A percentile compares a stretch with the other conserved stretches of the same genome.
phyloP scores from a whole-genome alignment of 1,284 basidiomycete genomes.

The Vanrija humicola region DNA sequence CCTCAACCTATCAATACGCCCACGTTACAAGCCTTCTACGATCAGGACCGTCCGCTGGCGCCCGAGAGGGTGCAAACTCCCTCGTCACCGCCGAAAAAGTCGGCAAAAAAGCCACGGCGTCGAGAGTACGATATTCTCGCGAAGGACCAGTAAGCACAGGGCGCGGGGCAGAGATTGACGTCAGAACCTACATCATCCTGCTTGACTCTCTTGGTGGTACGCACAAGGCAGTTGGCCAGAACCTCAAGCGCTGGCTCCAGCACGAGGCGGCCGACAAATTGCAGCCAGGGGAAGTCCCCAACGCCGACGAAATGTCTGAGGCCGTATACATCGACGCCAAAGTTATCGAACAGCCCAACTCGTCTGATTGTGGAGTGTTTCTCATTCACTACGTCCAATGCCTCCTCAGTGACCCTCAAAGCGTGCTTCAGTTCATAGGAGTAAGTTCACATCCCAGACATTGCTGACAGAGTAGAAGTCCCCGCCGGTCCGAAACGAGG shows the following conservation, averaged over 20 bases:
- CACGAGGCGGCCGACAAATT: constrained; percentile 79
- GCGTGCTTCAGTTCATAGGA: constrained; percentile 35
- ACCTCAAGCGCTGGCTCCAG: constrained; percentile 65
- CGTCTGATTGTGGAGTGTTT: constrained; percentile 54
- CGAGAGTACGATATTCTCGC: constrained; percentile 15
- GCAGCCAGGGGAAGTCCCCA: constrained; percentile 14
- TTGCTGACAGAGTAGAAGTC: constrained; percentile 14
- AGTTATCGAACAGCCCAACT: constrained; percentile 53
- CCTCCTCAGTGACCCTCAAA: constrained; percentile 34
- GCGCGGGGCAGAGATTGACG: neutral
- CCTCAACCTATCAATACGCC: constrained; percentile 6
- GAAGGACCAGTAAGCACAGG: constrained; percentile 22
- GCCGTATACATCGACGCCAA: constrained; percentile 30
- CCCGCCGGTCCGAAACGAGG: constrained; percentile 5
- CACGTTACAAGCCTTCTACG: neutral
- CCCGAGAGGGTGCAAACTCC: neutral
- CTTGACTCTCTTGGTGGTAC: constrained; percentile 77
- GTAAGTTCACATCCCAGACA: constrained; percentile 20
- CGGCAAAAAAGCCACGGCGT: neutral
- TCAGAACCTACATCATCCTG: constrained; percentile 72
- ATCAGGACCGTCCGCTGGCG: neutral
- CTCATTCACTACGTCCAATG: constrained; percentile 48
- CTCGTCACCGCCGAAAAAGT: neutral
- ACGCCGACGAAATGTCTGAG: constrained; percentile 49
- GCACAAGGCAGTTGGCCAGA: constrained; percentile 63